Conservation (phyloP, 495 filamentous ascomycete species). For the Saxispiralis lemnorum region DNA sequence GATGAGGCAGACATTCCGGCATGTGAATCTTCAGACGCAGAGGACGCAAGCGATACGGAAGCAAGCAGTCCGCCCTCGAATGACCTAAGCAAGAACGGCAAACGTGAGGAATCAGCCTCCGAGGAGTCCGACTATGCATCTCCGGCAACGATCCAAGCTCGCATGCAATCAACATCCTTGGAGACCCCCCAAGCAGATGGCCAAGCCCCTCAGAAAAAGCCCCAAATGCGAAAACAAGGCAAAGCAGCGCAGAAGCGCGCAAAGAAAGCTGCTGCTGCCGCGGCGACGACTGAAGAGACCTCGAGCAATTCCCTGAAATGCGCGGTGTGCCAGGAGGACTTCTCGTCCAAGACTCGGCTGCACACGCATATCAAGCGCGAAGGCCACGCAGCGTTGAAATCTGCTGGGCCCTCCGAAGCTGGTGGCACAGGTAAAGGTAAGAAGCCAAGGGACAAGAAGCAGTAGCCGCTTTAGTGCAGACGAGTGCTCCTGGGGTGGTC, state of each 20-base stretch:
- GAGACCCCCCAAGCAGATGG: conserved; percentile 3
- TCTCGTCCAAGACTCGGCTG: conserved; percentile 50
- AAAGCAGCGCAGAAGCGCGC: conserved; percentile 80
- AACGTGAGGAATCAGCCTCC: conserved; percentile 3
- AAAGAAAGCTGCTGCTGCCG: conserved; percentile 50
- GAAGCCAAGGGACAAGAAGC: conserved; percentile 15
- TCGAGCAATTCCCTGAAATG: conserved; percentile 34
- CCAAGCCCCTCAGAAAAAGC: background rate
- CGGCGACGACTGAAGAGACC: background rate
- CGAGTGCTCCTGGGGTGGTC: too few species aligned
- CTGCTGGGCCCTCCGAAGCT: background rate
- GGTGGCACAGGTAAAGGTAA: conserved; percentile 13
- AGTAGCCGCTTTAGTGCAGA: background rate
- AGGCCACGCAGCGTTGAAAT: conserved; percentile 10
- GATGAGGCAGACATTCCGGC: conserved; percentile 1
- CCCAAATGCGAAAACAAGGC: conserved; percentile 29
- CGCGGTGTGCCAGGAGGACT: conserved; percentile 39
- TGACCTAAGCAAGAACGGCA: background rate
- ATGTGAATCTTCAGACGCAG: background rate
- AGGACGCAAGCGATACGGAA: conserved; percentile 1
- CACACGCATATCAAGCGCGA: conserved; percentile 53
- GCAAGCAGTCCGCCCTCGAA: conserved; percentile 5
- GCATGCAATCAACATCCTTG: conserved; percentile 10
- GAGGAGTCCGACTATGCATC: conserved; percentile 21
- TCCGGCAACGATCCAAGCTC: conserved; percentile 16